Evolutionary conservation across 352 stramenopile species (phyloP), one percentile per base, ranked within the genome.

Genomic region (Peronospora destructor): DNA sequence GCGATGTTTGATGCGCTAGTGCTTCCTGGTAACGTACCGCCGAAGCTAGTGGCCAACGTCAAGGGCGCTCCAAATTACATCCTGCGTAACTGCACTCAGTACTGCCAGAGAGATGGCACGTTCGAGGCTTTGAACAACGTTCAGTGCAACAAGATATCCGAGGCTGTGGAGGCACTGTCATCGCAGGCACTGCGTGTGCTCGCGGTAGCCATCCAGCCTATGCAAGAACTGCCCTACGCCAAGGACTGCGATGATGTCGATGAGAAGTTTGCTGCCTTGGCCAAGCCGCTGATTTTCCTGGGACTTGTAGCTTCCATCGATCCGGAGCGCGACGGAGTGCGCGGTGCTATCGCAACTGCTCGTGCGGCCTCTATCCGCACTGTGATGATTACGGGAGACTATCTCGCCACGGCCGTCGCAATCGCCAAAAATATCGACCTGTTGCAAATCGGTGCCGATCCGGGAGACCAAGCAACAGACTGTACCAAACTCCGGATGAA

Each of bases 301-400:
- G 94, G 94, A 0, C 66, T 98, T 11, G 66, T 98, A 14, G 95
- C 90, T 7, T 95, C 97, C 19, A 95, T 97, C 49, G 82, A 91
- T 40, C 77, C 76, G 0, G 72, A 79, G 26, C 77, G 81, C 8
- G 61, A 83, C 39, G 81, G 81, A 17, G 81, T 92, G 0, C 59
- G 53, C 0, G 63, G 73, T 6, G 76, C 81, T 0, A 84, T 92
- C 40, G 47, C 53, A 6, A 66, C 59, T 38, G 59, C 59, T 35
- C 59, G 59, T 7, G 48, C 47, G 13, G 72, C 72, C 2, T 83
- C 61, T 2, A 84, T 92, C 32, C 77, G 76, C 11, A 90, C 81
- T 0, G 70, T 94, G 11, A 98, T 98, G 89, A 87, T 98, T 43
- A 98, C 94, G 2, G 91, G 94, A 19, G 95, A 98, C 66, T 94